Percentiles rank a stretch among this genome's conserved stretches.
These are phyloP conservation scores for Gossypium mustelinum DNA, from an alignment of 345 rosid species.

Conservation along the genomic window DNA sequence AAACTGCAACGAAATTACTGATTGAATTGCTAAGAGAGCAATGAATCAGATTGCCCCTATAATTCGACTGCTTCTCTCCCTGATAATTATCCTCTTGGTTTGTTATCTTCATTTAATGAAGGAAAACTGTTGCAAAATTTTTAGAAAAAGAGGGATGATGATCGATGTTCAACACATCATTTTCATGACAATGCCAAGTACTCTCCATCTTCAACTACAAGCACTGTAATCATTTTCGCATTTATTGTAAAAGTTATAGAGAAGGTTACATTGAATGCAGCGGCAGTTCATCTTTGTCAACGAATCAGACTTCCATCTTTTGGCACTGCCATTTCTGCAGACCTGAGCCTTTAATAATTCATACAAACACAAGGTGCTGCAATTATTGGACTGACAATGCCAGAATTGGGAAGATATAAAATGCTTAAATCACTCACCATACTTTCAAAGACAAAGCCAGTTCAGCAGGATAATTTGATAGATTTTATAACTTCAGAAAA, in stretches of 20 bases:
- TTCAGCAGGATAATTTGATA: background rate
- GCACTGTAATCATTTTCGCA: no score
- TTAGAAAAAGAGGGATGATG: background rate
- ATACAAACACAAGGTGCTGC: background rate
- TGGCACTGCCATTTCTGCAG: background rate
- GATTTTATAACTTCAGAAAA: background rate
- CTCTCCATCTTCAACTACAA: background rate
- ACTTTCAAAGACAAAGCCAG: background rate
- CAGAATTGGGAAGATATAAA: no score
- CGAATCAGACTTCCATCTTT: background rate
- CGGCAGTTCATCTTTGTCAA: background rate
- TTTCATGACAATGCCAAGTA: background rate
- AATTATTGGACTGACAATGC: background rate
- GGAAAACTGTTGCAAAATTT: no score
- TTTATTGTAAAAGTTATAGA: no score
- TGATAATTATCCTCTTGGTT: no score
- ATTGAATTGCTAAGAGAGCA: no score
- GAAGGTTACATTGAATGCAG: no score
- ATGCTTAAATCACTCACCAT: background rate
- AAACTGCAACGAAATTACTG: no score
- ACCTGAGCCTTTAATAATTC: background rate
- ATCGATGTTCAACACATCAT: background rate
- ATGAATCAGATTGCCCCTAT: no score
- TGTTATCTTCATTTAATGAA: no score
- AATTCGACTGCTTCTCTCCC: no score